Conservation (phyloP, 495 filamentous ascomycete species). For the Pseudotulostoma volvatum region DNA sequence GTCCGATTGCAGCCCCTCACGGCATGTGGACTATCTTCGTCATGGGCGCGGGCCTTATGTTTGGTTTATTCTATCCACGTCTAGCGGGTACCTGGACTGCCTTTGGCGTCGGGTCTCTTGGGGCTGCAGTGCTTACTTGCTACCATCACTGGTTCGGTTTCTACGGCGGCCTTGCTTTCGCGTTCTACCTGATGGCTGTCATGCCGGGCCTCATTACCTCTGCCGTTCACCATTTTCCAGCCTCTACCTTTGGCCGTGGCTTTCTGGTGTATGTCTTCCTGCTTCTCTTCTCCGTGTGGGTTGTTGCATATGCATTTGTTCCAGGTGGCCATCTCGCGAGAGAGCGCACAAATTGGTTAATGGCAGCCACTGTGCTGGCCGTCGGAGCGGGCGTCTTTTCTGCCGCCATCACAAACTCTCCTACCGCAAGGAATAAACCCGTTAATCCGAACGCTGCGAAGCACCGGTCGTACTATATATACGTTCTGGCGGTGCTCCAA, state of each 20-base stretch:
- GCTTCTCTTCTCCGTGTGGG: slow-evolving; percentile 91
- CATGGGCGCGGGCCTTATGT: slow-evolving; percentile 72
- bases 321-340: slow-evolving; percentile 85
- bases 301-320: slow-evolving; percentile 98
- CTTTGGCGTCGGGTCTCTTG: slow-evolving; percentile 60
- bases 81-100: slow-evolving; percentile 65
- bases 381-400: slow-evolving; percentile 80
- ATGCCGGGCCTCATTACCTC: slow-evolving; percentile 58
- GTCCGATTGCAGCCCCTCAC: slow-evolving; percentile 77
- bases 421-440: slow-evolving; percentile 30
- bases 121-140: slow-evolving; percentile 64
- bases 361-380: slow-evolving; percentile 67
- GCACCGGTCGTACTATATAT: slow-evolving; percentile 54
- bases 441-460: slow-evolving; percentile 36
- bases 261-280: slow-evolving; percentile 84
- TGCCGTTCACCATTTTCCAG: slow-evolving; percentile 59
- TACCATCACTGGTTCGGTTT: slow-evolving; percentile 80
- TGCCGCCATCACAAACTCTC: slow-evolving; percentile 37
- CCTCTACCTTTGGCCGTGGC: slow-evolving; percentile 64
- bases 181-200: slow-evolving; percentile 71
- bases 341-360: slow-evolving; percentile 91
- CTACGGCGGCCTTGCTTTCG: slow-evolving; percentile 61
- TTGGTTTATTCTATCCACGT: slow-evolving; percentile 56
- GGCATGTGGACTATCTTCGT: slow-evolving; percentile 67
- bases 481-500: slow-evolving; percentile 56